Base-by-base conservation (phyloP, 495 filamentous ascomycete genomes). In the Gamarada debralockiae region DNA sequence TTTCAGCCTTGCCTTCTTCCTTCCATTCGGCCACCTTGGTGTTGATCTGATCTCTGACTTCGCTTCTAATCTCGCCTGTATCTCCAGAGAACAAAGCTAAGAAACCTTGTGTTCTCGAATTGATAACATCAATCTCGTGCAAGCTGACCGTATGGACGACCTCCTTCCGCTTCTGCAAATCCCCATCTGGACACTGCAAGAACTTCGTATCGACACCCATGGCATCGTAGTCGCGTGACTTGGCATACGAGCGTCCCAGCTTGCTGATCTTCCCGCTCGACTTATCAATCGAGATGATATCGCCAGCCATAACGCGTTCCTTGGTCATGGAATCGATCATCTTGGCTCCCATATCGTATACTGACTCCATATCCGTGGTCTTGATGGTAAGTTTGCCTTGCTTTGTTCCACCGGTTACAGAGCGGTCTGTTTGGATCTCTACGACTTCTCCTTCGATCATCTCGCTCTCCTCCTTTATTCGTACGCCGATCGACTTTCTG, bases 291-390 rank as follows among this genome's bases (percentile, higher is more conserved):
- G 86, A 92, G 53, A 99, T 97, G 52, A 99, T 87, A 69, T 99
- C 93, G 54, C 93, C 93, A 6, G 95, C 95, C 81, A 96, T 95
- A 39, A 99, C 89, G 49, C 92, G 90, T 74, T 99, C 93, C 70
- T 97, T 97, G 53, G 89, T 95, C 87, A 99, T 96, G 36, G 90
- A 87, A 61, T 99, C 95, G 57, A 99, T 97, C 95, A 97, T 97
- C 71, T 97, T 97, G 48, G 85, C 91, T 36, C 93, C 93, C 89
- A 98, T 93, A 59, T 98, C 93, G 76, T 97, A 98, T 60, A 97
- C 89, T 17, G 93, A 96, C 71, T 99, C 93, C 93, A 99, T 99
- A 65, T 99, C 95, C 59, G 92, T 96, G 17, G 93, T 99, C 70
- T 97, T 99, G 70, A 99, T 96, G 8, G 93, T 99, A 57, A 99